Base-by-base conservation (phyloP, 2,329 filamentous ascomycete genomes). In the Shiraia bambusicola region DNA sequence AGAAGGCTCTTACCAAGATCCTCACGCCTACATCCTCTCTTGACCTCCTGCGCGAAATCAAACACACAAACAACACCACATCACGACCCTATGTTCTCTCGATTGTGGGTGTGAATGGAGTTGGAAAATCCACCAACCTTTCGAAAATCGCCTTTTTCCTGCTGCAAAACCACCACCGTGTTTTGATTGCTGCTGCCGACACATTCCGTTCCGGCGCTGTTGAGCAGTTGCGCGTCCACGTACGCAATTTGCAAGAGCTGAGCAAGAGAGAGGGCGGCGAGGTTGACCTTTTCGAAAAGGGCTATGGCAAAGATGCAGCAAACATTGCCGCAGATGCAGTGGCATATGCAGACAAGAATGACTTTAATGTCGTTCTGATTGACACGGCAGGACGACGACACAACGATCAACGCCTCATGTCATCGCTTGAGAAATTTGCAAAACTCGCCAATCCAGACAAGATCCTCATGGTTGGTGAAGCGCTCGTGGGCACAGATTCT, bases 131-230 rank as follows among this genome's bases (percentile, higher is more conserved):
- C 12, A 98, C 93, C 37, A 97, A 96, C 66, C 78, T 98, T 27
- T 92, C 88, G 69, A 98, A 98, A 71, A 95, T 98, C 54, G 95
- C 91, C 69, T 98, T 93, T 73, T 98, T 98, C 74, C 77, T 98
- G 27, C 77, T 98, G 24, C 92, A 98, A 70, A 98, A 98, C 76
- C 91, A 94, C 67, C 94, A 95, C 76, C 87, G 87, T 63, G 90
- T 98, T 12, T 80, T 98, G 42, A 88, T 98, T 54, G 92, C 89
- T 11, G 92, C 93, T 8, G 93, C 88, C 57, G 92, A 98, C 69
- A 98, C 93, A 2, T 98, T 98, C 78, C 87, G 93, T 54, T 95
- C 90, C 8, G 93, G 93, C 25, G 93, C 93, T 28, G 94, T 98
- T 37, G 93, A 98, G 74, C 93, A 98, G 71, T 80, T 98, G 9